Percentiles rank a stretch among this genome's conserved stretches.
Evolutionary conservation across 2,329 filamentous ascomycete genomes (phyloP).

Genomic region (Monosporascus sp.): DNA sequence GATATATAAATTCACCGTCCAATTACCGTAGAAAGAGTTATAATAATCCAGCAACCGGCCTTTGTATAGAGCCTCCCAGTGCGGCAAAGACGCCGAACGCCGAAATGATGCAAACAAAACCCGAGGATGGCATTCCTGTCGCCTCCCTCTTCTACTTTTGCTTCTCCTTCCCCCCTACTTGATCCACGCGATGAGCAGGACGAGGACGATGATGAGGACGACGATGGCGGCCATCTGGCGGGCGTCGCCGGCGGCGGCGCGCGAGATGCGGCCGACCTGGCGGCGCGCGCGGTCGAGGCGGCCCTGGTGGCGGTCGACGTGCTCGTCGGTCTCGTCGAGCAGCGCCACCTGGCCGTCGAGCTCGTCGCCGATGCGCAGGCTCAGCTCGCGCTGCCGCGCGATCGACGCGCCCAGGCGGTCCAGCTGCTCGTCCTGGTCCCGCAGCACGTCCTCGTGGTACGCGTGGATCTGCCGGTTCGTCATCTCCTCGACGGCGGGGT

Average conservation of each 20-base stretch:
- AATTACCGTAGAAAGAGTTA: too few relatives aligned
- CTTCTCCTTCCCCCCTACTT: constrained; percentile 46
- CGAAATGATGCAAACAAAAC: not conserved
- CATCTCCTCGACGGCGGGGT: constrained; percentile 47
- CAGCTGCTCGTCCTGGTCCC: constrained; percentile 92
- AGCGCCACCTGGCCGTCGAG: constrained; percentile 84
- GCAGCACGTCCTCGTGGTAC: constrained; percentile 75
- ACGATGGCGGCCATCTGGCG: constrained; percentile 83
- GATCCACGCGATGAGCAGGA: constrained; percentile 76
- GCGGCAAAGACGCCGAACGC: not conserved
- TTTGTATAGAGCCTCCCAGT: too few relatives aligned
- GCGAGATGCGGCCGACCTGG: constrained; percentile 65
- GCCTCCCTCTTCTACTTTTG: not conserved
- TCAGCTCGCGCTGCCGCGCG: constrained; percentile 82
- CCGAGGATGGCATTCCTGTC: not conserved
- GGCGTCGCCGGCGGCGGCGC: constrained; percentile 69
- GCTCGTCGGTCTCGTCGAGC: constrained; percentile 82
- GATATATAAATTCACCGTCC: too few relatives aligned
- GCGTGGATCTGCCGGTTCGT: constrained; percentile 81
- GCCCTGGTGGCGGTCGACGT: constrained; percentile 74
- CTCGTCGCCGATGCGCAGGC: constrained; percentile 94
- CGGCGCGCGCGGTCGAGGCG: constrained; percentile 71
- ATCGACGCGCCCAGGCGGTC: constrained; percentile 84
- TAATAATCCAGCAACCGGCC: too few relatives aligned
- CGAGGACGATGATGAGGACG: constrained; percentile 73